Evolutionary conservation across 2,329 filamentous ascomycete species (phyloP).

Genomic region (Talaromyces albobiverticillius): DNA sequence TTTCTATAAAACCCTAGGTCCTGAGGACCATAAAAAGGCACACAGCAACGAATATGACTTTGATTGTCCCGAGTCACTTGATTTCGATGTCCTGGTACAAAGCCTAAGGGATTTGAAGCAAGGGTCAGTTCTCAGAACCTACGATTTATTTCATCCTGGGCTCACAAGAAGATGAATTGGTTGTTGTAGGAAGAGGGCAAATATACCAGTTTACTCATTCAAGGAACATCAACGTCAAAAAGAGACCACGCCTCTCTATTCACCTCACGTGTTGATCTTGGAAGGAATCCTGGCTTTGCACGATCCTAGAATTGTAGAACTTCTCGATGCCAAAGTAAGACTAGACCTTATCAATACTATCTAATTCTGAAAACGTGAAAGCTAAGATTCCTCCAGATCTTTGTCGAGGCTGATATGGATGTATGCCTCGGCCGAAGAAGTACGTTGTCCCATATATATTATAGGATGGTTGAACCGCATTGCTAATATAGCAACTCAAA

Average conservation of each 20-base stretch:
- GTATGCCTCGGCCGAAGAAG: constrained; percentile 86
- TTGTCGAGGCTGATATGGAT: constrained; percentile 93
- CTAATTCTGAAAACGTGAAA: not conserved
- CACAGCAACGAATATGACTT: constrained; percentile 95
- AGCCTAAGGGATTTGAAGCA: constrained; percentile 80
- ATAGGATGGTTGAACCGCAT: not conserved
- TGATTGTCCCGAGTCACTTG: constrained; percentile 88
- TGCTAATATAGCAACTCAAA: constrained; percentile 11
- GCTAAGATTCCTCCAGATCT: constrained; percentile 60
- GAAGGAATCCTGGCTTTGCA: constrained; percentile 96
- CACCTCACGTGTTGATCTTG: constrained; percentile 89
- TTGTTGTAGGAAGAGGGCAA: constrained; percentile 52
- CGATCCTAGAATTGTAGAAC: constrained; percentile 76
- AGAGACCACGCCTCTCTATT: constrained; percentile 86
- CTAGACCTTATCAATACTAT: not conserved
- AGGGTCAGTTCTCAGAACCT: constrained; percentile 66
- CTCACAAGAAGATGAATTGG: not conserved
- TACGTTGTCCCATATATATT: constrained; percentile 45
- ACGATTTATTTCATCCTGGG: not conserved
- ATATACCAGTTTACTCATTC: constrained; percentile 95
- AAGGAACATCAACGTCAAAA: constrained; percentile 78
- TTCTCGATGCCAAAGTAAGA: constrained; percentile 77
- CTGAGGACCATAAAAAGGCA: constrained; percentile 74
- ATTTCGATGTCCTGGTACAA: constrained; percentile 85
- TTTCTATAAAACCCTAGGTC: constrained; percentile 87